Evolutionary conservation across 139 green algal species (phyloP).

Genomic region (Coelastrella sp.): DNA sequence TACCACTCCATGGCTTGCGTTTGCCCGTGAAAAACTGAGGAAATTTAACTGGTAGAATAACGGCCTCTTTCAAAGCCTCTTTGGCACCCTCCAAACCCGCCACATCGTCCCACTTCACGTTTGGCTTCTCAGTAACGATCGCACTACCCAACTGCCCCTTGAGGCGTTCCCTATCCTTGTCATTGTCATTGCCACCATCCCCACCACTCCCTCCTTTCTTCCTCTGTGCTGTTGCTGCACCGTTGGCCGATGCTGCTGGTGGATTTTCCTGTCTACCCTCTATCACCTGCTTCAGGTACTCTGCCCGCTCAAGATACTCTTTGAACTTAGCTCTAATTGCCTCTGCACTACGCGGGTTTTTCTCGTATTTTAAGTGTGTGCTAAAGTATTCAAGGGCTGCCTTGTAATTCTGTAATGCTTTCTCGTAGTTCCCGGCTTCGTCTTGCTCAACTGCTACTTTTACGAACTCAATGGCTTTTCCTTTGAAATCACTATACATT

Average conservation of each 20-base stretch:
- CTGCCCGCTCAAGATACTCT: constrained; percentile 94
- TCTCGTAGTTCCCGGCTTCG: constrained; percentile 79
- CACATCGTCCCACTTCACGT: constrained; percentile 95
- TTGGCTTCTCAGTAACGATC: constrained; percentile 75
- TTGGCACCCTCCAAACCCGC: constrained; percentile 97
- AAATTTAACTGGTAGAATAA: constrained; percentile 99
- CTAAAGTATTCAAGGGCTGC: constrained; percentile 68
- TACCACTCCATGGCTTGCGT: constrained; percentile 97
- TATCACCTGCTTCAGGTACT: constrained; percentile 91
- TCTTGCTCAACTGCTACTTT: constrained; percentile 84
- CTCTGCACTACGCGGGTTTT: constrained; percentile 62
- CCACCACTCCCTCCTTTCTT: constrained; percentile 57
- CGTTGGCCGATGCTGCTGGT: not conserved
- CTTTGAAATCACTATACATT: constrained; percentile 55
- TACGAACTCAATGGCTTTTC: constrained; percentile 74
- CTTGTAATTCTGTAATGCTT: constrained; percentile 79
- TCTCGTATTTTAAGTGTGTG: constrained; percentile 72
- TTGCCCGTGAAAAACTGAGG: constrained; percentile 99
- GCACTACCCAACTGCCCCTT: constrained; percentile 68
- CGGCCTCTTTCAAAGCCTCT: constrained; percentile 98
- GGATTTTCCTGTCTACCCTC: constrained; percentile 53
- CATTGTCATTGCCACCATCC: constrained; percentile 53
- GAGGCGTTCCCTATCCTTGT: constrained; percentile 88
- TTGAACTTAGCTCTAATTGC: constrained; percentile 80
- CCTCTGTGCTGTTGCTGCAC: constrained; percentile 54